Base-by-base conservation (phyloP, 202 grass and related monocot genomes). In the Panicum hallii region DNA sequence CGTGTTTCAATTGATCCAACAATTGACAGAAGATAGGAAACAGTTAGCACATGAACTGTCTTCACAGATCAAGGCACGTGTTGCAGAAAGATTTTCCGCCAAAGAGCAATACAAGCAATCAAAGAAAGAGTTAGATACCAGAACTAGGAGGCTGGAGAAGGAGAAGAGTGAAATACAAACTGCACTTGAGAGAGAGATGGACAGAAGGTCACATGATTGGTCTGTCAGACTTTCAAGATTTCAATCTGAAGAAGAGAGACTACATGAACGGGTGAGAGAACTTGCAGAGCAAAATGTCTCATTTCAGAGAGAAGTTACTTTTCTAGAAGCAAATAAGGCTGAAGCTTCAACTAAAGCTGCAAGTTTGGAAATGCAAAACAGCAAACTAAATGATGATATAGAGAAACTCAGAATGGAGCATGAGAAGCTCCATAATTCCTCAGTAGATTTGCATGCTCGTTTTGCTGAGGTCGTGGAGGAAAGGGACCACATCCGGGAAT, bases 281-380 rank as follows among this genome's bases (percentile, higher is more conserved):
- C 89, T 97, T 50, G 94, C 94, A 72, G 94, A 97, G 77, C 85
- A 97, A 50, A 97, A 97, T 79, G 91, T 97, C 30, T 82, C 86
- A 45, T 81, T 97, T 80, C 91, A 97, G 84, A 91, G 91, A 83
- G 89, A 97, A 77, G 75, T 93, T 77, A 85, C 88, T 84, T 91
- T 67, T 74, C 84, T 89, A 80, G 86, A 91, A 78, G 81, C 81
- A 77, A 84, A 83, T 43, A 86, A 83, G 74, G 42, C 66, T 50
- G 91, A 89, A 36, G 30, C 58, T 48, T 76, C 76, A 49, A 57
- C 53, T 34, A 89, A 76, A 63, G 47, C 83, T 43, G 43, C 66
- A 41, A 89, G 79, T 84, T 89, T 90, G 13, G 89, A 97, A 74
- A 70, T 60, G 14, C 78, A 91, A 75, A 72, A 83, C 42, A 86